Evolutionary conservation across 305 asterid genomes (phyloP).

Genomic region (Ajuga reptans): DNA sequence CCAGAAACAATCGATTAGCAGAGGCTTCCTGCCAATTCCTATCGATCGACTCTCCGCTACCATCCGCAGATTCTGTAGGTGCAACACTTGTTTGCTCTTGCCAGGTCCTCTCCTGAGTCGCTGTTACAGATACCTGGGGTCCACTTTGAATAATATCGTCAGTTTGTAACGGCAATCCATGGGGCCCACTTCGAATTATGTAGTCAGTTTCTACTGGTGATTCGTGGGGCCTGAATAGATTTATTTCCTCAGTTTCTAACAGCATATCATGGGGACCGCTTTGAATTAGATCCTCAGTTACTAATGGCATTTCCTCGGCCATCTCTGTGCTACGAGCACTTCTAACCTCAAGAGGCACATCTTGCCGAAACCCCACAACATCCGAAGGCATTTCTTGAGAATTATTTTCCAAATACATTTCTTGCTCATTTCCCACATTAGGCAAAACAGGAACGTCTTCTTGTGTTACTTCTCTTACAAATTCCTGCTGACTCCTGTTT

Average conservation of each 20-base stretch:
- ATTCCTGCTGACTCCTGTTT: constrained; percentile 27
- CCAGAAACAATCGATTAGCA: constrained; percentile 37
- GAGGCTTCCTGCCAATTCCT: constrained; percentile 34
- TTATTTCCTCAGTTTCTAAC: constrained; percentile 27
- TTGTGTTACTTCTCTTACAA: constrained; percentile 27
- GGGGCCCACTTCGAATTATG: constrained; percentile 11
- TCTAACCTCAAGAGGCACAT: constrained; percentile 13
- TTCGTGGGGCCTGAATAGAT: background rate
- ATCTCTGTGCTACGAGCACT: constrained; percentile 18
- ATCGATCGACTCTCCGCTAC: constrained; percentile 19
- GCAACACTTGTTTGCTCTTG: constrained; percentile 28
- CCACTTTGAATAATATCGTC: constrained; percentile 20
- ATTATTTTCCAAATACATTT: constrained; percentile 6
- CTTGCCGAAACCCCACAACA: constrained; percentile 1
- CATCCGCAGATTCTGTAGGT: constrained; percentile 30
- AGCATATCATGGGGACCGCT: constrained; percentile 14
- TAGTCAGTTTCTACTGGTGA: constrained; percentile 25
- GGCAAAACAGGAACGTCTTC: constrained; percentile 18
- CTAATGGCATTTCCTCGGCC: constrained; percentile 20
- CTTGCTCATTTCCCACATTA: background rate
- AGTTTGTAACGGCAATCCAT: constrained; percentile 23
- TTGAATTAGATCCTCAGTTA: constrained; percentile 26
- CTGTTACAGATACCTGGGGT: constrained; percentile 29
- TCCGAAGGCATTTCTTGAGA: background rate
- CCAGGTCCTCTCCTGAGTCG: constrained; percentile 31